These are phyloP conservation scores for Trypanosomatidae sp. DNA, from an alignment of 208 protist genomes.

Conservation along the genomic window DNA sequence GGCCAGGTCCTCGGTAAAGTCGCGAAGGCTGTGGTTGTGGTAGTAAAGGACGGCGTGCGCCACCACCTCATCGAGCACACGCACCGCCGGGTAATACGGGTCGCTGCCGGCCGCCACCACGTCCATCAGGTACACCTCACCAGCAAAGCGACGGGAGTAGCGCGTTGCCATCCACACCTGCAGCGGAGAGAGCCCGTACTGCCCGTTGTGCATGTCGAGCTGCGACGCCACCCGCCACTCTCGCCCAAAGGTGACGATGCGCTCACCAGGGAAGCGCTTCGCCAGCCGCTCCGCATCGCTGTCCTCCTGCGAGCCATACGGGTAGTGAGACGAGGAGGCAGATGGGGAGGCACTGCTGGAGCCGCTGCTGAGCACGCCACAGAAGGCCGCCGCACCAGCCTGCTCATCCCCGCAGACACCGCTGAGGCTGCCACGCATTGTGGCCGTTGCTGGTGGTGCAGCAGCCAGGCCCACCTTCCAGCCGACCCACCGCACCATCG, in stretches of 20 bases:
- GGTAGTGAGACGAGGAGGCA: background rate
- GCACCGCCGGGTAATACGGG: constrained; percentile 45
- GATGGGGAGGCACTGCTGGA: background rate
- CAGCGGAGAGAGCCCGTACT: constrained; percentile 64
- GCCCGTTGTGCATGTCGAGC: constrained; percentile 45
- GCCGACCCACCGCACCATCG: too few relatives aligned
- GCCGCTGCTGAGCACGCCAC: too few relatives aligned
- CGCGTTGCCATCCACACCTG: constrained; percentile 73
- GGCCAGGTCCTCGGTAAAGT: constrained; percentile 71
- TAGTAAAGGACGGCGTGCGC: constrained; percentile 82
- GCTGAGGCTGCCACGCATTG: too few relatives aligned
- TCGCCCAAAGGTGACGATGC: constrained; percentile 32
- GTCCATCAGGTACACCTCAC: constrained; percentile 84
- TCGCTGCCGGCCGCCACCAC: constrained; percentile 63
- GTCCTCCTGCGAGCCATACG: background rate
- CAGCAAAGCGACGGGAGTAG: constrained; percentile 59
- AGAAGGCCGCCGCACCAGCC: too few relatives aligned
- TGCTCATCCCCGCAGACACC: too few relatives aligned
- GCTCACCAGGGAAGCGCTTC: constrained; percentile 13
- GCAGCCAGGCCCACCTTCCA: too few relatives aligned
- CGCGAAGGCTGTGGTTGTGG: constrained; percentile 68
- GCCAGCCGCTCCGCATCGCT: constrained; percentile 8
- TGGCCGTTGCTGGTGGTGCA: too few relatives aligned
- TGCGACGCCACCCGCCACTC: constrained; percentile 26
- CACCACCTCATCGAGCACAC: constrained; percentile 83